Evolutionary conservation across 1,284 basidiomycete species (phyloP), one percentile per base, ranked within the genome.

Genomic region (Sparassis latifolia): DNA sequence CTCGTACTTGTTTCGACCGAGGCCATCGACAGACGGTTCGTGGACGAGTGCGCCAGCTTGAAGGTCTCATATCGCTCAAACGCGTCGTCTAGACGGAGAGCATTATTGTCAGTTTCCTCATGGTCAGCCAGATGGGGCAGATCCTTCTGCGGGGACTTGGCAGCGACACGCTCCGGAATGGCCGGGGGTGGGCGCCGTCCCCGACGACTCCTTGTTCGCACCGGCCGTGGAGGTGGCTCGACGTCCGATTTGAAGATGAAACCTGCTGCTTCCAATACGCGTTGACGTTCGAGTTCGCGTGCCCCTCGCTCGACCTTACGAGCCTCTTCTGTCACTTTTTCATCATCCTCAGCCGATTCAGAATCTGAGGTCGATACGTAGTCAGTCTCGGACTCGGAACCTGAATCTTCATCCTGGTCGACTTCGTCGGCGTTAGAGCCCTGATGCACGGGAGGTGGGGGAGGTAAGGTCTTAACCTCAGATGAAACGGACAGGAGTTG

Each of bases 1-100:
- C 20, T 20, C 29, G 45, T 44, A n/a, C 48, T 51, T 54, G 72
- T 74, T 52, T 79, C 75, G 46, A 78, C 63, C 10, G 80, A 86
- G 4, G 78, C 71, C 33, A 79, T 68, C 5, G 86, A 89, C 50
- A 85, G 65, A 40, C 85, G 69, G 55, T 79, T 82, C 51, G 58
- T 62, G 40, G 53, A 63, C 20, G 67, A 64, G 54, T 79, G 74
- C 44, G 68, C 68, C 57, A 82, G 77, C 57, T 81, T 80, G 66
- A 86, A 92, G 42, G 82, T 75, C 69, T 93, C 89, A 63, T 94
- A 97, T 20, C 91, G 78, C 52, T 92, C 91, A 65, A 89, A 97
- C 0, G 94, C 94, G 66, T 97, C 94, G 60, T 94, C 86, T 49
- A 89, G 72, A 33, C 72, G 74, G 0, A 67, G 45, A 2, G 63